A percentile compares a stretch with the other conserved stretches of the same genome.
phyloP scores from a whole-genome alignment of 2,329 filamentous ascomycete genomes.

The Pyrenochaeta sp. region DNA sequence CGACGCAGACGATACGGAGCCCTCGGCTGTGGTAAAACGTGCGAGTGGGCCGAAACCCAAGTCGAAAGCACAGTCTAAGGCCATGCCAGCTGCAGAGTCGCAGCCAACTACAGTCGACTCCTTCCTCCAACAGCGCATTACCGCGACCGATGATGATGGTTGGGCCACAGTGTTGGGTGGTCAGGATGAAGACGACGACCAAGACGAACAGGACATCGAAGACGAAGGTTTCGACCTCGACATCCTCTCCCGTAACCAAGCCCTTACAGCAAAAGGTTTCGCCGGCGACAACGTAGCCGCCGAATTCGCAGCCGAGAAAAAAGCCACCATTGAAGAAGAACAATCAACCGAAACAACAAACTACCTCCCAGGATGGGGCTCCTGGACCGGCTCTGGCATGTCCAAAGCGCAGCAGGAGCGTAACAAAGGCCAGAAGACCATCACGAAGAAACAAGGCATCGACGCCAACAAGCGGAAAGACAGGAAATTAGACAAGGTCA shows the following conservation, averaged over 20 bases:
- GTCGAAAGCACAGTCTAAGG: conserved; percentile 26
- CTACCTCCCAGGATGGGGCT: conserved; percentile 93
- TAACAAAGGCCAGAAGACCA: conserved; percentile 61
- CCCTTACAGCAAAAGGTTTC: conserved; percentile 83
- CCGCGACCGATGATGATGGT: conserved; percentile 51
- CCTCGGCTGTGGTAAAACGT: conserved; percentile 4
- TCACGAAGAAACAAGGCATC: conserved; percentile 73
- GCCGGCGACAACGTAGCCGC: conserved; percentile 83
- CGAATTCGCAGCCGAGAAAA: conserved; percentile 84
- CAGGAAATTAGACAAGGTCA: conserved; percentile 81
- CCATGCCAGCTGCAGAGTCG: conserved; percentile 13
- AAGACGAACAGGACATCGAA: conserved; percentile 40
- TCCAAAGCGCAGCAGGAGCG: conserved; percentile 71
- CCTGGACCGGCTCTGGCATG: conserved; percentile 86
- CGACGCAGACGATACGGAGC: conserved; percentile 7
- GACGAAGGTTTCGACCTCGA: conserved; percentile 53
- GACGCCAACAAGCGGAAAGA: conserved; percentile 82
- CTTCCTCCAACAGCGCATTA: conserved; percentile 44
- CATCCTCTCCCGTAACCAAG: conserved; percentile 61
- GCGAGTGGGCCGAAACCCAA: conserved; percentile 25
- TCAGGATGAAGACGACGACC: conserved; percentile 40
- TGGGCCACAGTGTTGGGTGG: conserved; percentile 55
- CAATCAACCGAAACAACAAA: conserved; percentile 84
- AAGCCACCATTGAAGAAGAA: conserved; percentile 73
- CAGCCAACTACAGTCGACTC: conserved; percentile 31